phyloP scores from a whole-genome alignment of 139 green algal genomes.

The Ostreobium quekettii region DNA sequence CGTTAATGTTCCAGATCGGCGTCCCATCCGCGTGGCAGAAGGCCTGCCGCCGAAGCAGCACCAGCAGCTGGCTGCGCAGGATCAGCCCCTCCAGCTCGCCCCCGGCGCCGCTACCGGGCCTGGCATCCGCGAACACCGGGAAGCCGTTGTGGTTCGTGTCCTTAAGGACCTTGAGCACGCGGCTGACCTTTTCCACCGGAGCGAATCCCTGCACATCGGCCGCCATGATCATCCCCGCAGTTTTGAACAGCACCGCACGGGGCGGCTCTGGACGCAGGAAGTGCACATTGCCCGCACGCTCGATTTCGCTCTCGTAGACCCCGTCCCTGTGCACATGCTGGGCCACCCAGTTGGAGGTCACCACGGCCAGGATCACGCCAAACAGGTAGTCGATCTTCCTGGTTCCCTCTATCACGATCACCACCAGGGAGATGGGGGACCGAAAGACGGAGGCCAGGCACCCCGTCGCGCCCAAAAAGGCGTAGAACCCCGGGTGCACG shows the following conservation, averaged over 20 bases:
- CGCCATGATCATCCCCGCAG: no score
- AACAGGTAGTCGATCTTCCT: slow-evolving; percentile 73
- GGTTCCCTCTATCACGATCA: slow-evolving; percentile 83
- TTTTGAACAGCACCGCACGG: no score
- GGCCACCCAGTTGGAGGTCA: slow-evolving; percentile 66
- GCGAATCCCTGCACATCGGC: no score
- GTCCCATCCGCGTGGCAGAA: no score
- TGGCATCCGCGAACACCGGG: slow-evolving; percentile 50
- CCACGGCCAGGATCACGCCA: slow-evolving; percentile 79
- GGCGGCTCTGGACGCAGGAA: slow-evolving; percentile 73
- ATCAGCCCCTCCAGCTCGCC: slow-evolving; percentile 64
- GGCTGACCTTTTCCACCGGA: slow-evolving; percentile 45
- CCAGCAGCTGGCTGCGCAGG: slow-evolving; percentile 72
- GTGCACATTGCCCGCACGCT: no score
- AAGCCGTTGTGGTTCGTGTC: slow-evolving; percentile 80
- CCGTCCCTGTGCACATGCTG: no score
- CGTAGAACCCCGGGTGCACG: slow-evolving; percentile 43
- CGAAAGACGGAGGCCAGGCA: slow-evolving; percentile 54
- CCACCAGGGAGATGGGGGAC: slow-evolving; percentile 58
- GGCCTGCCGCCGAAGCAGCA: slow-evolving; percentile 54
- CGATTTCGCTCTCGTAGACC: no score
- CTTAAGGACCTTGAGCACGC: slow-evolving; percentile 52
- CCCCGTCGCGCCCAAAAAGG: slow-evolving; percentile 52
- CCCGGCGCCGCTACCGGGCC: neutral
- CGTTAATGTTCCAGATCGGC: no score